phyloP scores from a whole-genome alignment of 2,329 filamentous ascomycete species.

The Ophiobolus disseminans region DNA sequence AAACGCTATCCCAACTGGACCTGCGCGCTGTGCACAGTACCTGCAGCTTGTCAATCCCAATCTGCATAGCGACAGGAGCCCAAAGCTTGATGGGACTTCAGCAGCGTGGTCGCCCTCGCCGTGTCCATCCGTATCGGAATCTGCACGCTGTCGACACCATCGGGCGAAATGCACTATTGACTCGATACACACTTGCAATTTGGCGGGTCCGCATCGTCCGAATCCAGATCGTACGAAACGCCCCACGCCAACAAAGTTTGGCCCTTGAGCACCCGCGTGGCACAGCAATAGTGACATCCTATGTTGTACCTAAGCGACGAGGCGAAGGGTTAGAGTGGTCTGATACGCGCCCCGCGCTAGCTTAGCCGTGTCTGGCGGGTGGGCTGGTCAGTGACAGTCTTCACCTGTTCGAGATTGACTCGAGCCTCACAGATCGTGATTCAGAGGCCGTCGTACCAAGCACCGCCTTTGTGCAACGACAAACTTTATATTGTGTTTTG shows the following conservation, averaged over 20 bases:
- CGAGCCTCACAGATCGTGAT: not conserved
- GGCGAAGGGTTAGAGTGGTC: constrained; percentile 5
- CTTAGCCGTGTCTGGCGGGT: not conserved
- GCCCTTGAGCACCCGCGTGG: constrained; percentile 23
- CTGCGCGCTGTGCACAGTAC: constrained; percentile 3
- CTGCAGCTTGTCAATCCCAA: constrained; percentile 26
- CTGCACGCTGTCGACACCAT: too few relatives aligned
- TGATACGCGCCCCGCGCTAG: constrained; percentile 12
- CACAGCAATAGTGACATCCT: constrained; percentile 26
- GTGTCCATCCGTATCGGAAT: not conserved
- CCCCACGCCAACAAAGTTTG: constrained; percentile 17
- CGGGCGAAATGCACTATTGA: constrained; percentile 26
- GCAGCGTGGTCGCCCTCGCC: not conserved
- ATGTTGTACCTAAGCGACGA: constrained; percentile 15
- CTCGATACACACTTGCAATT: constrained; percentile 16
- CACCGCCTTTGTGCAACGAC: not conserved
- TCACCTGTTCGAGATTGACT: not conserved
- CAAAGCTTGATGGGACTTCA: constrained; percentile 1
- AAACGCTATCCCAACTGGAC: constrained; percentile 17
- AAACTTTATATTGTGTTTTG: constrained; percentile 12
- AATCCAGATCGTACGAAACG: too few relatives aligned
- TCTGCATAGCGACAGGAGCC: constrained; percentile 16
- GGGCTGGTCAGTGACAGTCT: not conserved
- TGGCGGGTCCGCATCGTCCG: constrained; percentile 11
- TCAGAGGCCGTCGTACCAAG: not conserved